These are phyloP conservation scores for Malus sylvestris DNA, from an alignment of 306 rosid species.

Conservation along the genomic window DNA sequence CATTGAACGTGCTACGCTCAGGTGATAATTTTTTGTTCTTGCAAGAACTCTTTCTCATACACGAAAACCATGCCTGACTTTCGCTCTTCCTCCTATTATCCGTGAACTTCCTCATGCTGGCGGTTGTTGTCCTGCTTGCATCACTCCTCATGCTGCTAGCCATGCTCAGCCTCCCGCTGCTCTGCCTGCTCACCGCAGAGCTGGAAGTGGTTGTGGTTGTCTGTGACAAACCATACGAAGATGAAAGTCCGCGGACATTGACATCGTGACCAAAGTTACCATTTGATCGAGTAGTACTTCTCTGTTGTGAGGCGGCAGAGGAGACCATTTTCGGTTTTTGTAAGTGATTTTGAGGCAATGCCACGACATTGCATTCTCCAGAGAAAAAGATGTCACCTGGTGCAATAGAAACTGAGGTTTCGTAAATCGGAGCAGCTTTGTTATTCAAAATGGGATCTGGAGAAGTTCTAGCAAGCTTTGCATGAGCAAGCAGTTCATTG, in stretches of 20 bases:
- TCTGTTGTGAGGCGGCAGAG: conserved; percentile 15
- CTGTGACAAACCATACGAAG: conserved; percentile 29
- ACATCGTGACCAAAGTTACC: conserved; percentile 21
- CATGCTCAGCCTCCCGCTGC: conserved; percentile 25
- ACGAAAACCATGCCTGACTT: conserved; percentile 53
- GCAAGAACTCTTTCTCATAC: conserved; percentile 64
- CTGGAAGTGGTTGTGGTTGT: conserved; percentile 27
- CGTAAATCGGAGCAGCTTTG: conserved; percentile 10
- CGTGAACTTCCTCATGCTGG: conserved; percentile 49
- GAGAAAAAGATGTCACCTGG: conserved; percentile 85
- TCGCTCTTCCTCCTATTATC: conserved; percentile 43
- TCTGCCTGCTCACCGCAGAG: conserved; percentile 38
- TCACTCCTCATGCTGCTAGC: conserved; percentile 45
- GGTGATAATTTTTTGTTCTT: conserved; percentile 50
- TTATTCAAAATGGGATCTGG: background rate
- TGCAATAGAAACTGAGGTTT: conserved; percentile 52
- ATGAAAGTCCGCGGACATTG: conserved; percentile 12
- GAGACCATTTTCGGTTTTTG: conserved; percentile 23
- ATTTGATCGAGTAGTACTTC: conserved; percentile 16
- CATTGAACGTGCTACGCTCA: conserved; percentile 37
- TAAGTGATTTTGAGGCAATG: conserved; percentile 17
- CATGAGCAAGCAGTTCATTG: conserved; percentile 57
- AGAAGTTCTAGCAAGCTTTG: conserved; percentile 29
- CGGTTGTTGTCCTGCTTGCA: conserved; percentile 42
- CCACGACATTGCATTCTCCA: conserved; percentile 38